phyloP scores from a whole-genome alignment of 371 early-diverging fungal genomes.

The Mortierella sp. region DNA sequence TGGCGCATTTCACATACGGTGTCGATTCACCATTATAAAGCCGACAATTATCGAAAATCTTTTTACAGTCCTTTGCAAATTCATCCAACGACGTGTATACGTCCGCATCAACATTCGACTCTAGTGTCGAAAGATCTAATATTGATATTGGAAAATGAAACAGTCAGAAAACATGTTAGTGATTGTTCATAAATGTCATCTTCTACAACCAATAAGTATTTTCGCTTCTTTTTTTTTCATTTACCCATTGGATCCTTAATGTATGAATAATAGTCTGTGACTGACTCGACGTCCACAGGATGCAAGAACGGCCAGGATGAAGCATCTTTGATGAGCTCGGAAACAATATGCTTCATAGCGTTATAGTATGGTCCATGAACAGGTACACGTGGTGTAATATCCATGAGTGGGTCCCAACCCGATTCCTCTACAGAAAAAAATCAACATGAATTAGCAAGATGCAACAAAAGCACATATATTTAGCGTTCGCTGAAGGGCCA shows the following conservation, averaged over 20 bases:
- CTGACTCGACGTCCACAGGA: slow-evolving; percentile 94
- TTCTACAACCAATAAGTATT: not conserved
- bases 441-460: not conserved
- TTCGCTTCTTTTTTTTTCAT: slow-evolving; percentile 5
- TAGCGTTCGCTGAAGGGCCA: not conserved
- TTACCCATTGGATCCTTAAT: slow-evolving; percentile 99
- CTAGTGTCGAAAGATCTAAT: slow-evolving; percentile 85
- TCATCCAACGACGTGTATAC: slow-evolving; percentile 79
- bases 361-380: slow-evolving; percentile 70
- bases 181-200: not conserved
- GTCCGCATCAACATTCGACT: slow-evolving; percentile 78
- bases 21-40: slow-evolving; percentile 87
- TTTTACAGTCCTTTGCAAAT: slow-evolving; percentile 82
- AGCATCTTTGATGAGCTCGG: slow-evolving; percentile 82
- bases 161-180: too few relatives aligned
- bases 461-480: not conserved
- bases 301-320: slow-evolving; percentile 98
- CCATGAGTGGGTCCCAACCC: slow-evolving; percentile 94
- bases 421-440: slow-evolving; percentile 74
- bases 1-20: slow-evolving; percentile 85
- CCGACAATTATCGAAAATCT: slow-evolving; percentile 91
- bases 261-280: slow-evolving; percentile 96
- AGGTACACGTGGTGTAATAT: slow-evolving; percentile 70
- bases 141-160: not conserved
- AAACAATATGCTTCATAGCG: slow-evolving; percentile 80